Evolutionary conservation across 2,329 filamentous ascomycete genomes (phyloP).

Genomic region (Beauveria bassiana): DNA sequence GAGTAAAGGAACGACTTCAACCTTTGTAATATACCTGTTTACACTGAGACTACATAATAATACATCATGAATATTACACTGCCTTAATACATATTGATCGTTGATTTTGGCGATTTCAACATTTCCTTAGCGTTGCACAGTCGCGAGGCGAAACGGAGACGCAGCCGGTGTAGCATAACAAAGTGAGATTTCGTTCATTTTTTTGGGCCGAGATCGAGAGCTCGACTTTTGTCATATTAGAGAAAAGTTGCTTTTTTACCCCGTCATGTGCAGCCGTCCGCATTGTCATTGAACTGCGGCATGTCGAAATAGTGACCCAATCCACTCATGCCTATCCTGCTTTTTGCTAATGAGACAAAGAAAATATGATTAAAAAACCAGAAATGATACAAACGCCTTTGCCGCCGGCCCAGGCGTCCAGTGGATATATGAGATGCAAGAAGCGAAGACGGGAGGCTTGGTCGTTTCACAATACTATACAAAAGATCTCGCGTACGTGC

Average conservation of each 20-base stretch:
- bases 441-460: not conserved
- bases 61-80: no score
- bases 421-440: slow-evolving; percentile 7
- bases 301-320: not conserved
- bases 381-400: slow-evolving; percentile 10
- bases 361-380: not conserved
- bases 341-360: slow-evolving; percentile 3
- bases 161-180: not conserved
- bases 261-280: not conserved
- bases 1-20: no score
- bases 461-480: slow-evolving; percentile 10
- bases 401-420: not conserved
- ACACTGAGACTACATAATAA: no score
- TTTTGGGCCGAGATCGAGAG: not conserved
- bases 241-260: not conserved
- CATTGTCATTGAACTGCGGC: not conserved
- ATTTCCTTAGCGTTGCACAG: not conserved
- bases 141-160: not conserved
- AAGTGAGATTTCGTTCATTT: not conserved
- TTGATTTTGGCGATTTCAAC: no score
- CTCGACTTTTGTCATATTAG: not conserved
- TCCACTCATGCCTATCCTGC: not conserved
- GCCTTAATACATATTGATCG: no score
- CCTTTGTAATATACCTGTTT: no score
- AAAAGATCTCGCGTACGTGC: not conserved